phyloP scores from a whole-genome alignment of 768 basidiomycete genomes.

The Mrakia gelida region DNA sequence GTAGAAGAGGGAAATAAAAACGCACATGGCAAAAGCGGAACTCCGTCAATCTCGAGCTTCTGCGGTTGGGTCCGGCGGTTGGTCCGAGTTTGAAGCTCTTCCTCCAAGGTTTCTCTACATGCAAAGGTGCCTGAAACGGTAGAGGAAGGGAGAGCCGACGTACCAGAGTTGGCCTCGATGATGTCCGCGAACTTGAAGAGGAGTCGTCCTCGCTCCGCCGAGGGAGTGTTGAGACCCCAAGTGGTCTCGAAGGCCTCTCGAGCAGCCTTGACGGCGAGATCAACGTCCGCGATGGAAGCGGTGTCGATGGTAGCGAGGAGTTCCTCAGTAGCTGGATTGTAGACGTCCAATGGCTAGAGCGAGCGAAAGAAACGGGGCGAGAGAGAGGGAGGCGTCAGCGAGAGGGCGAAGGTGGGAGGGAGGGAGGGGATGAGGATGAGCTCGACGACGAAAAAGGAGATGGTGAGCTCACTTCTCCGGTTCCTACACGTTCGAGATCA shows the following conservation, averaged over 20 bases:
- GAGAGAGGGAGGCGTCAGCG: neutral
- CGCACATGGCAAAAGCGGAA: neutral
- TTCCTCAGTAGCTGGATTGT: slow-evolving; percentile 22
- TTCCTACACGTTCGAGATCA: neutral
- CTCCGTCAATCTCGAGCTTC: neutral
- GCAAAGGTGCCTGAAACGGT: neutral
- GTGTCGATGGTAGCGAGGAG: slow-evolving; percentile 20
- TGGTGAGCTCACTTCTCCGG: neutral
- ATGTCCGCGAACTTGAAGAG: slow-evolving; percentile 72
- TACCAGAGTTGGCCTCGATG: slow-evolving; percentile 11
- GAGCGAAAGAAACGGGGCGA: neutral
- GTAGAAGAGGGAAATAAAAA: neutral
- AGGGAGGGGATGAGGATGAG: neutral
- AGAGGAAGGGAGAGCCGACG: too few species aligned
- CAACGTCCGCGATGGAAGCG: slow-evolving; percentile 35
- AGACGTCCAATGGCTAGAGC: slow-evolving; percentile 8
- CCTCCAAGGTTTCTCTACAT: neutral
- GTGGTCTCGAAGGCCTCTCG: slow-evolving; percentile 46
- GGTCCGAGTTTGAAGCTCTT: slow-evolving; percentile 62
- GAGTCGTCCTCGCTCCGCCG: slow-evolving; percentile 68
- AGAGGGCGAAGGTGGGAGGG: neutral
- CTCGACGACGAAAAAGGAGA: neutral
- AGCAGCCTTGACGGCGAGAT: slow-evolving; percentile 41
- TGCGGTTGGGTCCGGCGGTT: slow-evolving; percentile 73
- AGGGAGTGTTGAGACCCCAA: slow-evolving; percentile 37